Base-by-base conservation (phyloP, 2,329 filamentous ascomycete species). In the Davidsoniella eucalypti region DNA sequence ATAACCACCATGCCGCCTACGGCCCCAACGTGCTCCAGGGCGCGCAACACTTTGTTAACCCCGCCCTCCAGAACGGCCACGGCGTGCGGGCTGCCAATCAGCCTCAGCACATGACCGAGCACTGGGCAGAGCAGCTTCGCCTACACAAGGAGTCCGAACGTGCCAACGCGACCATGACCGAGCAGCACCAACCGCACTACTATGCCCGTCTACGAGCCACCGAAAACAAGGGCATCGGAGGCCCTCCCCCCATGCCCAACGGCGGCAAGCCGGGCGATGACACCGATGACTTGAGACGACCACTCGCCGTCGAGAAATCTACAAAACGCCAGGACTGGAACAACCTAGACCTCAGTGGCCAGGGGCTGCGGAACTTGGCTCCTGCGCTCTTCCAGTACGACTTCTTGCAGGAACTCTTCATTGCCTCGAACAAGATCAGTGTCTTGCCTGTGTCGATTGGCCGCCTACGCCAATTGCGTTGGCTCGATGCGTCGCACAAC, bases 331-430 rank as follows among this genome's bases (percentile, higher is more conserved):
- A 94, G 64, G 83, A 88, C 59, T 96, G 92, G 92, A 78, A 86
- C 63, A 87, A 88, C 56, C 72, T 98, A 58, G 92, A 98, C 65
- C 82, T 96, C 63, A 92, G 88, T 58, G 92, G 92, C n/a, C 92
- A 96, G 67, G 90, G 90, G 17, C 70, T 98, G 45, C 82, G 87
- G 57, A 84, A 87, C 53, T 71, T 98, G 29, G 80, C 87, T 1
- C 69, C 76, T 7, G 77, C 83, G 42, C 71, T 98, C 29, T 96
- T 96, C 68, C 73, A 76, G 57, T 98, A 96, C 65, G 75, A 75
- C 42, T 96, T 98, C 64, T 70, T 98, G 51, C 84, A 84, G 57
- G 90, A 93, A 65, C 76, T 98, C 26, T 95, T 94, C 64, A 78
- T 98, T 55, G 87, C 87, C 58, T 90, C 87, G 57, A 98, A 98